Evolutionary conservation across 148 eudicot species (phyloP).

Genomic region (Rhododendron simsii): DNA sequence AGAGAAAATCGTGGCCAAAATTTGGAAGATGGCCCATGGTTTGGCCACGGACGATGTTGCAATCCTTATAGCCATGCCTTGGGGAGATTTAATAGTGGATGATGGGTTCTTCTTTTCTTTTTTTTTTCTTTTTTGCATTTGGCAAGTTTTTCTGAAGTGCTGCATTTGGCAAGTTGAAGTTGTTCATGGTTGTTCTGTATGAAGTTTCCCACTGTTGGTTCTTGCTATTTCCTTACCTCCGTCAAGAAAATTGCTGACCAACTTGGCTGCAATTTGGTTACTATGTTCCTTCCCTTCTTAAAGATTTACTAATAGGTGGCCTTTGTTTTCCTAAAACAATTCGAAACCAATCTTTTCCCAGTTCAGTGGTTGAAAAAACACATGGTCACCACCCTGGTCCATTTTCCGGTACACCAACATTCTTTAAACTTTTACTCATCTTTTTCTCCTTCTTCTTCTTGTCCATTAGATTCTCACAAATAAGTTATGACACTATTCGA

Average conservation of each 20-base stretch:
- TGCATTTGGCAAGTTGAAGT: background rate
- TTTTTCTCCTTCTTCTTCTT: background rate
- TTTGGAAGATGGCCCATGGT: background rate
- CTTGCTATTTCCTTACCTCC: background rate
- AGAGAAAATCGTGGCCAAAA: background rate
- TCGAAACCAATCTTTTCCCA: background rate
- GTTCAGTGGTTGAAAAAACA: background rate
- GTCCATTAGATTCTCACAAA: background rate
- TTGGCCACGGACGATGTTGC: background rate
- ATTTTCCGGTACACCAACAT: background rate
- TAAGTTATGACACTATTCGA: background rate
- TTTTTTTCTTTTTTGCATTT: background rate
- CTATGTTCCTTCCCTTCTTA: too few species aligned
- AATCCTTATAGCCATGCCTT: background rate
- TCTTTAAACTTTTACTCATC: background rate
- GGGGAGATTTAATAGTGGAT: background rate
- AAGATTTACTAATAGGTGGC: background rate
- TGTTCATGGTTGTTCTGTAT: background rate
- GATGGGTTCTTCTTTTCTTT: background rate
- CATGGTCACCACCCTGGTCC: background rate
- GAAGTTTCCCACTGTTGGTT: background rate
- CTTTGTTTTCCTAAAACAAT: background rate
- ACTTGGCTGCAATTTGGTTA: background rate
- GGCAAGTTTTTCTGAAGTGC: background rate
- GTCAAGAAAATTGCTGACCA: background rate